A percentile compares a stretch with the other conserved stretches of the same genome.
Conservation (phyloP, 768 basidiomycete genomes). For the Boletus pseudopeckii region DNA sequence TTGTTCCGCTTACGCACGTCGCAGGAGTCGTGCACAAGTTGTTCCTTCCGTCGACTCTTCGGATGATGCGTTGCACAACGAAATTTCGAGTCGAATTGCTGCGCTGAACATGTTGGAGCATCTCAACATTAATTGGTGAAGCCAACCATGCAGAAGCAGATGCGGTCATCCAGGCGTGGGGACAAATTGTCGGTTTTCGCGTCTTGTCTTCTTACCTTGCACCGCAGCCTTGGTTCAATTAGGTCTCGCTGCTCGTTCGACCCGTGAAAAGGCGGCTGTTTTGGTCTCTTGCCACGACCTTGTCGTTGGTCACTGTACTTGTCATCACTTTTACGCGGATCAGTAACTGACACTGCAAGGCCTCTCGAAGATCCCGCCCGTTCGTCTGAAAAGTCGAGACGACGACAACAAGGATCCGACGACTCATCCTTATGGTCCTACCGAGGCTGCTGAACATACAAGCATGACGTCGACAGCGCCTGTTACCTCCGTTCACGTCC, state of each 20-base stretch:
- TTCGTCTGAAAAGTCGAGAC: constrained; percentile 67
- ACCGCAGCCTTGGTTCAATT: constrained; percentile 51
- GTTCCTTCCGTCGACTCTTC: no score
- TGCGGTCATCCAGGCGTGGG: constrained; percentile 66
- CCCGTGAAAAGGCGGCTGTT: constrained; percentile 74
- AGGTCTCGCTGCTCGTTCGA: constrained; percentile 49
- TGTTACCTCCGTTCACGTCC: constrained; percentile 2
- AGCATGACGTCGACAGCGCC: not conserved
- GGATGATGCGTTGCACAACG: no score
- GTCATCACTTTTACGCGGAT: not conserved
- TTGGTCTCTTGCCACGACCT: constrained; percentile 83
- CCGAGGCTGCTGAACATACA: not conserved
- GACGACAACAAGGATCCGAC: constrained; percentile 8
- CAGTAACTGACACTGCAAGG: constrained; percentile 54
- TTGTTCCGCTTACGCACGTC: no score
- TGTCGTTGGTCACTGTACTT: constrained; percentile 60
- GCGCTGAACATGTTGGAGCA: no score
- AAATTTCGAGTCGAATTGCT: no score
- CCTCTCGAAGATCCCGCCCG: constrained; percentile 66
- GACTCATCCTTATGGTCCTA: not conserved
- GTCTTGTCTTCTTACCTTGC: constrained; percentile 28
- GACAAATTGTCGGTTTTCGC: constrained; percentile 52
- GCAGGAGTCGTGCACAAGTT: no score
- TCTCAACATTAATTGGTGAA: no score
- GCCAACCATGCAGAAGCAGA: no score